A percentile compares a stretch with the other conserved stretches of the same genome.
Evolutionary conservation across 164 flowering plant species (phyloP).

Genomic region (Aristolochia fimbriata): DNA sequence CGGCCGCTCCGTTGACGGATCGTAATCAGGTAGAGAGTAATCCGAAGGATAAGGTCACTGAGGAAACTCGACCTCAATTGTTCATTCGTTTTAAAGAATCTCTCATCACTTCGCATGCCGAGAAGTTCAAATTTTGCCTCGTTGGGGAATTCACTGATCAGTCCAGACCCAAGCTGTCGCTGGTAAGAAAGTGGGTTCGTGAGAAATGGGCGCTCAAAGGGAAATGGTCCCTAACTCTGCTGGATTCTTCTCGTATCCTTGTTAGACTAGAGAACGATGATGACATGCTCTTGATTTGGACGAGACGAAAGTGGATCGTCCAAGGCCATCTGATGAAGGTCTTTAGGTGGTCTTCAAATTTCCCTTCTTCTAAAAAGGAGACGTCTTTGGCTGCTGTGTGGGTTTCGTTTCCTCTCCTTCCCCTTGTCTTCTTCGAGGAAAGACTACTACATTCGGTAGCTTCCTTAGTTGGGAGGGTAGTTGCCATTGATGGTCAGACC

Average conservation of each 20-base stretch:
- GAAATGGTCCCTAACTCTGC: neutral
- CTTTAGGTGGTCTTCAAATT: neutral
- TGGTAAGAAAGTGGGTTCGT: neutral
- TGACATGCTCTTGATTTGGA: conserved; percentile 1
- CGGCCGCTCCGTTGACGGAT: neutral
- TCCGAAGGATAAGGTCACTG: neutral
- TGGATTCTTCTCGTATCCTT: neutral
- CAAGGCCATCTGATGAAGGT: conserved; percentile 1
- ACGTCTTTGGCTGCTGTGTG: neutral
- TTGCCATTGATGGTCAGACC: conserved; percentile 1
- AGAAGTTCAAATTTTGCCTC: conserved; percentile 2
- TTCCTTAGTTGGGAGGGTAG: neutral
- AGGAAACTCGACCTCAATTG: neutral
- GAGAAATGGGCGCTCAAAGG: neutral
- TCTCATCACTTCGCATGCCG: neutral
- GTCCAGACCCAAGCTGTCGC: neutral
- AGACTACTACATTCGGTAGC: neutral
- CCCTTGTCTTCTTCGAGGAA: conserved; percentile 3
- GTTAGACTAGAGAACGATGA: conserved; percentile 2
- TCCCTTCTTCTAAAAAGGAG: neutral
- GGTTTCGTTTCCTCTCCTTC: neutral
- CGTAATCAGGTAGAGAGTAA: too few species aligned
- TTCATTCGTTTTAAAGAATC: neutral
- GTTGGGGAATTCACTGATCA: neutral
- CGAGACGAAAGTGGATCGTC: neutral